Percentiles rank a stretch among this genome's conserved stretches.
Conservation (phyloP, 2,329 filamentous ascomycete genomes). For the Endocalyx cinctus region DNA sequence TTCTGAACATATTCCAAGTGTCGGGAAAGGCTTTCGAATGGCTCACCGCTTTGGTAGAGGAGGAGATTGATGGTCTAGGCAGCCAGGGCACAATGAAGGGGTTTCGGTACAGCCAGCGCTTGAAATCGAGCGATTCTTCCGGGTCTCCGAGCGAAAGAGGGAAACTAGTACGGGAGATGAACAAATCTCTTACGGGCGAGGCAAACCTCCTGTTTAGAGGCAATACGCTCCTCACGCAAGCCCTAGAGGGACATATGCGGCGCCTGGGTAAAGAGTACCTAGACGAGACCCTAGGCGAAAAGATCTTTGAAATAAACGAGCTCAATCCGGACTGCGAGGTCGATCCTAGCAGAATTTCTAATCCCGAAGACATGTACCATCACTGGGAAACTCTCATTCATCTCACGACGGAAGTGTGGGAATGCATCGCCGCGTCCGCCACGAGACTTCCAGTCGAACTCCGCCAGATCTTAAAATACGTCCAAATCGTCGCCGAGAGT, state of each 20-base stretch:
- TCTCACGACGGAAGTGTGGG: constrained; percentile 80
- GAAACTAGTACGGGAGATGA: constrained; percentile 69
- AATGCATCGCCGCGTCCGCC: constrained; percentile 72
- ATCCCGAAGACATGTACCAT: constrained; percentile 66
- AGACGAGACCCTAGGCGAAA: constrained; percentile 79
- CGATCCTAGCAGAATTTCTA: constrained; percentile 74
- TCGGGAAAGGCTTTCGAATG: constrained; percentile 80
- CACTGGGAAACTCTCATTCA: constrained; percentile 78
- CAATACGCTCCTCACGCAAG: constrained; percentile 89
- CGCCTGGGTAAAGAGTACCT: constrained; percentile 89
- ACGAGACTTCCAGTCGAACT: constrained; percentile 74
- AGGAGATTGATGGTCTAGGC: constrained; percentile 91
- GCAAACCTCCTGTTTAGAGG: constrained; percentile 93
- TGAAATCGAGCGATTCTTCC: constrained; percentile 66
- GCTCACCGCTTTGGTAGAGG: constrained; percentile 89
- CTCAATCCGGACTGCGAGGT: constrained; percentile 92
- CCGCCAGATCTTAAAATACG: constrained; percentile 81
- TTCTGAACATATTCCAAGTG: constrained; percentile 94
- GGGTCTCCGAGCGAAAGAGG: constrained; percentile 63
- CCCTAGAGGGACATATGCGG: constrained; percentile 93
- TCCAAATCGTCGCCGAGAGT: constrained; percentile 87
- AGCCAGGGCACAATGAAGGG: constrained; percentile 74
- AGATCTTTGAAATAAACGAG: constrained; percentile 84
- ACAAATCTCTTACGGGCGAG: constrained; percentile 75
- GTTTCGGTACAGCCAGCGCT: constrained; percentile 65